A percentile compares a stretch with the other conserved stretches of the same genome.
phyloP scores from a whole-genome alignment of 176 grass and related monocot genomes.

The Aegilops sharonensis region DNA sequence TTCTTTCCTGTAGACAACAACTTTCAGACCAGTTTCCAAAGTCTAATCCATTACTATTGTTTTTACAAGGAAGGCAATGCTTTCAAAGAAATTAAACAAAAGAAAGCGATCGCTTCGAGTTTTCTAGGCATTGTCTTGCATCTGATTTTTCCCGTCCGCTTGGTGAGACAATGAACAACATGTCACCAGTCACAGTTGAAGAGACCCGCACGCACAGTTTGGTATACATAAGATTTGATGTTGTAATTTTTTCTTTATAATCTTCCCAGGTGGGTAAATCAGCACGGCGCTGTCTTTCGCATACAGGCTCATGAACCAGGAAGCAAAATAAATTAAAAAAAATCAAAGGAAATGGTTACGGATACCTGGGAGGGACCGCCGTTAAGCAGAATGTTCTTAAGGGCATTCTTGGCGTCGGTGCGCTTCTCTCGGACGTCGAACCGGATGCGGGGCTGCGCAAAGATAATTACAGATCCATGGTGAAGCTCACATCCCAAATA shows the following conservation, averaged over 20 bases:
- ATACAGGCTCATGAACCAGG: background rate
- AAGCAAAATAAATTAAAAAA: background rate
- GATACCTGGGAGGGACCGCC: slow-evolving; percentile 56
- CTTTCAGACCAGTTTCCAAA: background rate
- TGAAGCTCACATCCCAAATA: background rate
- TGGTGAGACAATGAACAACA: background rate
- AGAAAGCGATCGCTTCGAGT: background rate
- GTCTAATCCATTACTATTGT: background rate
- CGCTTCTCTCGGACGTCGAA: slow-evolving; percentile 66
- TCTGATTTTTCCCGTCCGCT: background rate
- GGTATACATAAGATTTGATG: background rate
- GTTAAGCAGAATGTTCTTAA: slow-evolving; percentile 67
- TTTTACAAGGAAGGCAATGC: background rate
- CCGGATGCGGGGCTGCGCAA: slow-evolving; percentile 50
- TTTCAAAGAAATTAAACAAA: background rate
- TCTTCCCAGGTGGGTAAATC: background rate
- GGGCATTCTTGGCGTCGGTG: slow-evolving; percentile 57
- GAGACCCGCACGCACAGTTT: background rate
- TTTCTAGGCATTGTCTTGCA: background rate
- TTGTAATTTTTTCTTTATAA: background rate
- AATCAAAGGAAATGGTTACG: background rate
- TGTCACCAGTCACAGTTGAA: background rate
- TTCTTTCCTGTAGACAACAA: slow-evolving; percentile 35
- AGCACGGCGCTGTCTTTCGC: background rate
- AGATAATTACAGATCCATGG: background rate